Evolutionary conservation across 1,139 yeast genomes (phyloP).

Genomic region (Candida labiduridarum): DNA sequence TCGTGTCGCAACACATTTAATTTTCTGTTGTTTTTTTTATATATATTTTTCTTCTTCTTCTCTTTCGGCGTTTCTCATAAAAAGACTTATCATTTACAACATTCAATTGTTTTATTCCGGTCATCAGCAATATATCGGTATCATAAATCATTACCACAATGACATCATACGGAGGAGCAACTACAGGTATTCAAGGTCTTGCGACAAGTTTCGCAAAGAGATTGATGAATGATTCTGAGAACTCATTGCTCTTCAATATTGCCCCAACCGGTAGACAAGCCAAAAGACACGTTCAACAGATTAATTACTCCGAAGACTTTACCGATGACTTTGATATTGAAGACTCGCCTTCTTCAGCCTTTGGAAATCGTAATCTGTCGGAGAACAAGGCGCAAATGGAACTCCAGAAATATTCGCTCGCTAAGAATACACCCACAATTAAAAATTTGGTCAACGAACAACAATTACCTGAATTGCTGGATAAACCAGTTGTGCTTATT

Average conservation of each 20-base stretch:
- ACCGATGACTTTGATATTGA: slow-evolving; percentile 69
- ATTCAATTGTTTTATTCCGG: too few relatives aligned
- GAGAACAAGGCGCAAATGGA: slow-evolving; percentile 28
- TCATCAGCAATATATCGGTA: background rate
- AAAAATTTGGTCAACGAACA: slow-evolving; percentile 26
- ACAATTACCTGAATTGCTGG: slow-evolving; percentile 29
- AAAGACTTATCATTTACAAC: too few relatives aligned
- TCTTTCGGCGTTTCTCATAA: too few relatives aligned
- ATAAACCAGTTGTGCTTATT: slow-evolving; percentile 52
- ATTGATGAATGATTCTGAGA: slow-evolving; percentile 51
- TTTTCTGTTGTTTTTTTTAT: background rate
- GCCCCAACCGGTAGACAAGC: slow-evolving; percentile 78
- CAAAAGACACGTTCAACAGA: slow-evolving; percentile 70
- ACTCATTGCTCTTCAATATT: slow-evolving; percentile 58
- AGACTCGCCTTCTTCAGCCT: slow-evolving; percentile 38
- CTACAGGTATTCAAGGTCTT: slow-evolving; percentile 70
- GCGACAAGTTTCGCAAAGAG: slow-evolving; percentile 60
- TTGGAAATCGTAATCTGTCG: slow-evolving; percentile 7
- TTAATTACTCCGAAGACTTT: slow-evolving; percentile 82
- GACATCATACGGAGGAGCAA: slow-evolving; percentile 20
- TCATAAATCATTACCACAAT: background rate
- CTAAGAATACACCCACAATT: slow-evolving; percentile 34
- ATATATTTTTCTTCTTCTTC: background rate
- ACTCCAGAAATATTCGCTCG: slow-evolving; percentile 39
- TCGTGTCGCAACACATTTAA: background rate